Evolutionary conservation across 2,329 filamentous ascomycete species (phyloP).

Genomic region (Basipetospora chlamydospora): DNA sequence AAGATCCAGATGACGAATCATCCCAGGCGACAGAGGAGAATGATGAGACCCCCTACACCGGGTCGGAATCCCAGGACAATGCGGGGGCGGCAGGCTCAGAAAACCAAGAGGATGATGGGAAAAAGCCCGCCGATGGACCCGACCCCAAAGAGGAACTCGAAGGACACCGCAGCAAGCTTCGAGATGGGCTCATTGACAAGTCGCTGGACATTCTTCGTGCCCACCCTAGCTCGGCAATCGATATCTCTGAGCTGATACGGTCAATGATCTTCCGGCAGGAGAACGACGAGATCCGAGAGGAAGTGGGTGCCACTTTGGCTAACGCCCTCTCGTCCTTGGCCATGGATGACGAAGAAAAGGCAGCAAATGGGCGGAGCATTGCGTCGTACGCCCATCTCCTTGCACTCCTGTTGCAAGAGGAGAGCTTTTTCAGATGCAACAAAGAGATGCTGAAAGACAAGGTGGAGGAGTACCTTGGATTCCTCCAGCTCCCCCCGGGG

Average conservation of each 20-base stretch:
- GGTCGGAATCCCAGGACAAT: constrained; percentile 11
- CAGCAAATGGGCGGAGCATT: constrained; percentile 48
- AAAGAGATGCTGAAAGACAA: constrained; percentile 62
- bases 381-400: constrained; percentile 86
- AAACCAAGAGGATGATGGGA: constrained; percentile 7
- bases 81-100: constrained; percentile 12
- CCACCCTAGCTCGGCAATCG: constrained; percentile 79
- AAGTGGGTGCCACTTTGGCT: constrained; percentile 70
- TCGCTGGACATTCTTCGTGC: constrained; percentile 81
- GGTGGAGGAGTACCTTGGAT: constrained; percentile 60
- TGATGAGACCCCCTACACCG: constrained; percentile 5
- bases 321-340: constrained; percentile 64
- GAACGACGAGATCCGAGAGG: constrained; percentile 40
- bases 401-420: constrained; percentile 73
- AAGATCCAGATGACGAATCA: constrained; percentile 9
- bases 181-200: constrained; percentile 69
- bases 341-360: constrained; percentile 47
- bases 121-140: constrained; percentile 20
- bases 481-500: constrained; percentile 57
- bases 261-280: constrained; percentile 50
- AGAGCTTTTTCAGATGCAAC: constrained; percentile 64
- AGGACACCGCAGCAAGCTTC: constrained; percentile 54
- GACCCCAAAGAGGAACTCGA: constrained; percentile 62
- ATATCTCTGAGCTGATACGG: constrained; percentile 74
- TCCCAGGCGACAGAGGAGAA: constrained; percentile 7